Conservation (phyloP, 805 yeast genomes). For the Candida ascalaphidarum region DNA sequence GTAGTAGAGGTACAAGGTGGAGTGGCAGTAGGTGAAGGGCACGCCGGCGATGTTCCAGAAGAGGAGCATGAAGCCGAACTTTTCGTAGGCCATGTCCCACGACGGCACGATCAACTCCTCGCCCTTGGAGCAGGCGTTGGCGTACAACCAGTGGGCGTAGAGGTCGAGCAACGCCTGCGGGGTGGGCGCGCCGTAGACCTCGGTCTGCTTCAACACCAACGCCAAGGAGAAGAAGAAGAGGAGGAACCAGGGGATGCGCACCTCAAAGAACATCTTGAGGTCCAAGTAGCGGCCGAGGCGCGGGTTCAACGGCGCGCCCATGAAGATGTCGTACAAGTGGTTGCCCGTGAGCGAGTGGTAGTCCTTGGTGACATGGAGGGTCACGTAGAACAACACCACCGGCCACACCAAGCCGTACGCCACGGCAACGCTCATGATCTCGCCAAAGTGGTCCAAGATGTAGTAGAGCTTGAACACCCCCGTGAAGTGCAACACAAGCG, state of each 20-base stretch:
- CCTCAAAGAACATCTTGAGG: constrained; percentile 95
- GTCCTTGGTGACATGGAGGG: constrained; percentile 58
- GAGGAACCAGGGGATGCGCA: constrained; percentile 94
- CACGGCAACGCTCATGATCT: constrained; percentile 89
- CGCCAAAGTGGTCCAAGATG: constrained; percentile 76
- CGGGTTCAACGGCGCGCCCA: constrained; percentile 98
- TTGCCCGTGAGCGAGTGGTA: constrained; percentile 91
- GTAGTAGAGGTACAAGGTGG: constrained; percentile 74
- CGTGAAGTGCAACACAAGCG: constrained; percentile 58
- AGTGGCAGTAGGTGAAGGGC: constrained; percentile 95
- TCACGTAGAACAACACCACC: constrained; percentile 59
- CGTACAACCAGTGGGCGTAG: constrained; percentile 88
- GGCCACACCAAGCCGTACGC: constrained; percentile 67
- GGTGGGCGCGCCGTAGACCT: constrained; percentile 68
- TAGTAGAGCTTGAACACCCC: constrained; percentile 68
- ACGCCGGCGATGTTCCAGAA: constrained; percentile 99
- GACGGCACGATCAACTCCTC: constrained; percentile 96
- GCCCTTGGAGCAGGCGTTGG: constrained; percentile 96
- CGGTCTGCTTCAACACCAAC: constrained; percentile 71
- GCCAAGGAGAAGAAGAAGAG: constrained; percentile 70
- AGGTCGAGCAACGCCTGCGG: constrained; percentile 68
- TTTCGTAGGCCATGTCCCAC: constrained; percentile 99
- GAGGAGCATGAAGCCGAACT: constrained; percentile 97
- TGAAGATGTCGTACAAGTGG: constrained; percentile 80
- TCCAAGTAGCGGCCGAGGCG: constrained; percentile 82